These are phyloP conservation scores for Acephala macrosclerotiorum DNA, from an alignment of 2,329 filamentous ascomycete genomes.

Conservation along the genomic window DNA sequence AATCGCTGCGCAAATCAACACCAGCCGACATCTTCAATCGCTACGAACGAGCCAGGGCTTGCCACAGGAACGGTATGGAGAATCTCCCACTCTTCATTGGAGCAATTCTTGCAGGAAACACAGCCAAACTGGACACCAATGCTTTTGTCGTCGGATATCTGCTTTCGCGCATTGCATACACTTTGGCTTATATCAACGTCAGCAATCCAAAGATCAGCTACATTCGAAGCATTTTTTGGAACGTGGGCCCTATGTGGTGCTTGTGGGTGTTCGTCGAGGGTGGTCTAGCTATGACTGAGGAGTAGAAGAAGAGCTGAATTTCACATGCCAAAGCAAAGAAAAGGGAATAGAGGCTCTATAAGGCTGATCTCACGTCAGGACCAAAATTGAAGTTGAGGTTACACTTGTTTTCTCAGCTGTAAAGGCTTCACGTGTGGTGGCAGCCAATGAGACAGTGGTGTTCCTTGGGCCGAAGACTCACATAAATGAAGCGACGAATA, in stretches of 20 bases:
- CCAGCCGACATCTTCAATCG: slow-evolving; percentile 47
- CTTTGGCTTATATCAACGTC: slow-evolving; percentile 5
- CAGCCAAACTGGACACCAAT: slow-evolving; percentile 45
- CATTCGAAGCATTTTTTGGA: slow-evolving; percentile 8
- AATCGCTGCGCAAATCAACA: slow-evolving; percentile 47
- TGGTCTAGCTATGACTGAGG: slow-evolving; percentile 4
- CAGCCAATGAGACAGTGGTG: not conserved
- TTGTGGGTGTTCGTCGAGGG: slow-evolving; percentile 3
- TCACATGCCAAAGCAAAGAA: not conserved
- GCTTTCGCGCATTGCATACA: slow-evolving; percentile 3
- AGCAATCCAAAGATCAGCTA: slow-evolving; percentile 6
- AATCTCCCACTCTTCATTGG: slow-evolving; percentile 53
- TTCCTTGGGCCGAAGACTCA: not conserved
- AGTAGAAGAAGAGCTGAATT: not conserved
- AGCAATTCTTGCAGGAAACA: slow-evolving; percentile 51
- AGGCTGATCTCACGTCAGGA: not conserved
- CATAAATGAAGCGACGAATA: not conserved
- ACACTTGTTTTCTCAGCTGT: not conserved
- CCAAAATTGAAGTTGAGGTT: not conserved
- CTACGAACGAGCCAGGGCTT: slow-evolving; percentile 53
- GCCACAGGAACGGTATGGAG: slow-evolving; percentile 55
- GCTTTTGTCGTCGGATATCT: slow-evolving; percentile 20
- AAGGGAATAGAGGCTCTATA: not conserved
- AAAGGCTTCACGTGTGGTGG: not conserved
- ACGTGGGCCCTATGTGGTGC: not conserved